Evolutionary conservation across 2,329 filamentous ascomycete genomes (phyloP), one percentile per base, ranked within the genome.

Genomic region (Ophiostoma australiae): DNA sequence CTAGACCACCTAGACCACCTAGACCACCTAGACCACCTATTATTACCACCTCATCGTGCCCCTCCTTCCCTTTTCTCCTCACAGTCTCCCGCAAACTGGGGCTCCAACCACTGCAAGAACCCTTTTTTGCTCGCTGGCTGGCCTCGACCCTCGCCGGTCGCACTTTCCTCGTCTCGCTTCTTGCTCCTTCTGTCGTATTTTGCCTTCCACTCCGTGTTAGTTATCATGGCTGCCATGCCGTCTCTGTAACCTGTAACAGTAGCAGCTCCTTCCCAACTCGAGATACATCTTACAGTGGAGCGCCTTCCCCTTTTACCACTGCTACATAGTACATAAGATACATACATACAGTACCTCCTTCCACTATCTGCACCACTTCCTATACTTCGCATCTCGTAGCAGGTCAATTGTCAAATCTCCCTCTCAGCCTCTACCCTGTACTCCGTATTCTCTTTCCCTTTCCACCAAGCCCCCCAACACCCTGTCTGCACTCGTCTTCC

Each of bases 221-320:
- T 39, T 1, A 39, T 13, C 37, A 39, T 39, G 37, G 37, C 37
- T 10, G 10, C 37, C 3, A 3, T 39, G 37, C 3, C 37, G 10
- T 39, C 44, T 48, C 52, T 58, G 52, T 58, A 27, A 58, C 52
- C 23, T 63, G 27, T 63, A 63, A 35, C 58, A 35, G 4, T 33
- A 33, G 15, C 27, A 63, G 58, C 58, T 63, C 58, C 23, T 33
- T 33, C 58, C 58, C 27, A 27, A 63, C 27, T 63, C 58, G 17
- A 31, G 11, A 63, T 33, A 63, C 58, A 39, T 39, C 63, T 23
- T 66, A 39, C 63, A 66, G 33, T 39, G 63, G 33, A 20, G 63
- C 63, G 20, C 35, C 63, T 66, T 39, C 63, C 63, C 63, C 63
- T 27, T 66, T 66, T 66, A 66, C 63, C 35, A 39, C 63, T 39